phyloP scores from a whole-genome alignment of 306 rosid species.

The Trifolium dubium region DNA sequence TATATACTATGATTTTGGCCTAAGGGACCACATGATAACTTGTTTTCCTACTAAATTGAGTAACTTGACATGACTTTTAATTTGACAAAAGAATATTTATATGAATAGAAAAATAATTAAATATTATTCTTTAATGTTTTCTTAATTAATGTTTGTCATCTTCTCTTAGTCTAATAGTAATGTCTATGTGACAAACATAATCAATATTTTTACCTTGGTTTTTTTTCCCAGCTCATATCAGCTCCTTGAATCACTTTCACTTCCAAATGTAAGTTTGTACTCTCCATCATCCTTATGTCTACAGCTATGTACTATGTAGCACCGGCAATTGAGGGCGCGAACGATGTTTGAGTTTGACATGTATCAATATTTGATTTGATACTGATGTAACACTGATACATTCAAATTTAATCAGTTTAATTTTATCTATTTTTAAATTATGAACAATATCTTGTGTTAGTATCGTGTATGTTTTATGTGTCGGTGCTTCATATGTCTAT shows the following conservation, averaged over 20 bases:
- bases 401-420: too few species aligned
- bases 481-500: too few species aligned
- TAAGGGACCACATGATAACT: conserved; percentile 43
- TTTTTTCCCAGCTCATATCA: conserved; percentile 79
- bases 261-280: conserved; percentile 75
- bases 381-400: neutral
- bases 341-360: neutral
- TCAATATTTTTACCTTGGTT: conserved; percentile 43
- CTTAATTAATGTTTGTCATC: conserved; percentile 21
- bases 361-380: too few species aligned
- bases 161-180: neutral
- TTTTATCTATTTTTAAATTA: too few species aligned
- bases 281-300: conserved; percentile 9
- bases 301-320: too few species aligned
- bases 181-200: conserved; percentile 5
- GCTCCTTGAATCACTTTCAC: conserved; percentile 81
- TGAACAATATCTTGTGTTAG: neutral
- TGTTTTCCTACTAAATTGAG: conserved; percentile 40
- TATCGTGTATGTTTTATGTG: too few species aligned
- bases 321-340: neutral
- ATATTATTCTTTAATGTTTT: conserved; percentile 25
- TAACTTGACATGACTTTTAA: conserved; percentile 38
- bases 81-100: conserved; percentile 42
- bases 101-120: neutral
- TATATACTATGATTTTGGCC: conserved; percentile 47